These are phyloP conservation scores for Phylloporus sp. DNA, from an alignment of 768 basidiomycete species.

Conservation along the genomic window DNA sequence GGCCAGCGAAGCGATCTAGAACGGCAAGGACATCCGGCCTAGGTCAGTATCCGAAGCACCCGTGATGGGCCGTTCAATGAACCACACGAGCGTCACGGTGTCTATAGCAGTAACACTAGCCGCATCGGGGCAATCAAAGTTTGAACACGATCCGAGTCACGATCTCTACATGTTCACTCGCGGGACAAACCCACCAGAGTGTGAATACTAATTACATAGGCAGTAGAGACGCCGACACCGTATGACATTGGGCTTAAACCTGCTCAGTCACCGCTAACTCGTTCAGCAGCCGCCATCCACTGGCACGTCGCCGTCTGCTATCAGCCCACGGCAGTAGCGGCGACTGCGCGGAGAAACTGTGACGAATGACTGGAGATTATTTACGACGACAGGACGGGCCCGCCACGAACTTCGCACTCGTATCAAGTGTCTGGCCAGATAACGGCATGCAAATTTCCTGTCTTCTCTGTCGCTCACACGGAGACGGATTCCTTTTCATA, in stretches of 20 bases:
- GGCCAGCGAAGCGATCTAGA: conserved; percentile 13
- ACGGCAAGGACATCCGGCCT: conserved; percentile 6
- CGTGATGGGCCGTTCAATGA: background rate
- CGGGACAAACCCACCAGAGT: conserved; percentile 13
- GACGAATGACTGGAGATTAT: background rate
- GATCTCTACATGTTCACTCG: conserved; percentile 17
- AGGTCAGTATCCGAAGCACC: conserved; percentile 8
- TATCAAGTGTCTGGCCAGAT: no score
- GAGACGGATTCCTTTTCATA: background rate
- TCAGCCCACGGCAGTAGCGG: conserved; percentile 1
- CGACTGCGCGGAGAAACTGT: conserved; percentile 15
- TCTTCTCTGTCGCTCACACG: conserved; percentile 17
- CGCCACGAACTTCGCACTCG: background rate
- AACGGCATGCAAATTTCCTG: conserved; percentile 1
- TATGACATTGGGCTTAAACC: conserved; percentile 5
- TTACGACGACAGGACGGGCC: background rate
- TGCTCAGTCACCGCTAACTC: background rate
- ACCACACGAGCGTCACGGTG: conserved; percentile 11
- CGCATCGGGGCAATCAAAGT: conserved; percentile 21
- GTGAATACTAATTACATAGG: conserved; percentile 11
- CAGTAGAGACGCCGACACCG: conserved; percentile 10
- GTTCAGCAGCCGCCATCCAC: no score
- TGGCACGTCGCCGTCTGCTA: background rate
- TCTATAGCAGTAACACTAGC: conserved; percentile 8
- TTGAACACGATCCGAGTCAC: conserved; percentile 14